Base-by-base conservation (phyloP, 306 rosid genomes). In the Rosa lucieae region DNA sequence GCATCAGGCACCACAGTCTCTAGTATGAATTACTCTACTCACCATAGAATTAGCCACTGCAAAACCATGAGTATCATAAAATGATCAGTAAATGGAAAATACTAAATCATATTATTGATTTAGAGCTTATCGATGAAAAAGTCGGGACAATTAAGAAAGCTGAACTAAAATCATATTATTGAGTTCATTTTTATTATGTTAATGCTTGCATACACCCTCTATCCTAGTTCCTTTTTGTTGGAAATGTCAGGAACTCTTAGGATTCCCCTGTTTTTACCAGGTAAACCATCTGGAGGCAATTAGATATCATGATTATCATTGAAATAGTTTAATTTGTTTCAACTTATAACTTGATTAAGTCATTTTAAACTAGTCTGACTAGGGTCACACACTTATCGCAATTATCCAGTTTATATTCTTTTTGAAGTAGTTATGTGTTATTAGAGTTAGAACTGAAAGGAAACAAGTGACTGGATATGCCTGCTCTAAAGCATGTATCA, bases 31-130 rank as follows among this genome's bases (percentile, higher is more conserved):
- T 74, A 86, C 93, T 86, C 92, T 90, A 62, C 86, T 82, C 67
- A 88, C 79, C 78, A 89, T 69, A 87, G 92, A 90, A 84, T 84
- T 88, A 80, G 97, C 59, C 67, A 89, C 98, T 92, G 87, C 69
- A 90, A 79, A 82, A 48, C 42, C 79, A 81, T 40, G 73, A 70
- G 72, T 73, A 73, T 75, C 67, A 83, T 75, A 84, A 55, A 53
- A 65, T 71, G 46, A 70, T 26, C 18, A 70, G 39, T 62, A 72
- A 71, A 8, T 14, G 12, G 23, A 62, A 61, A 75, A 43, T 51
- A 44, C 67, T 7, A 1, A 5, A 29, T 58, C 29, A 26, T 26
- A 26, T 26, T 26, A 26, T 26, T 26, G 29, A 26, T 26, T 26
- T 26, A 26, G 29, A 26, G 29, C 29, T 32, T 32, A 32, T 32